Conservation (phyloP, 108 stramenopile genomes). For the Skeletonema menzelii region DNA sequence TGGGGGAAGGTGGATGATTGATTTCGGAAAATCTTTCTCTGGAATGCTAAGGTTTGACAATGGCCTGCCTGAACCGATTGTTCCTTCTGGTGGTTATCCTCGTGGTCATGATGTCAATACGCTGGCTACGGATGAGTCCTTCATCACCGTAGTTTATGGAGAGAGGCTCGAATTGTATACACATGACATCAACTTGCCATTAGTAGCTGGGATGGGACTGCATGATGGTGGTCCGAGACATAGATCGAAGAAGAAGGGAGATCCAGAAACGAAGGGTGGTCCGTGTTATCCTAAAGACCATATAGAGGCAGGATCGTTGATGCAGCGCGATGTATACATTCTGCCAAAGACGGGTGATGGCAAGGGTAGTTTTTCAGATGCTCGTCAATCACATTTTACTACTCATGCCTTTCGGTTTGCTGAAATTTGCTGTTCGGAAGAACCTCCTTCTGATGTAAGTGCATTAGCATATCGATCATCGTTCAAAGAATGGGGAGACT, state of each 20-base stretch:
- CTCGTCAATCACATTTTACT: conserved; percentile 49
- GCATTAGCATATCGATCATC: conserved; percentile 40
- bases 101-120: conserved; percentile 40
- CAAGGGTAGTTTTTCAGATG: conserved; percentile 37
- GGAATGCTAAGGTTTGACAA: conserved; percentile 48
- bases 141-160: conserved; percentile 44
- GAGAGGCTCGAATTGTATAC: conserved; percentile 30
- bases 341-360: conserved; percentile 17
- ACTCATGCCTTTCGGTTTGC: conserved; percentile 50
- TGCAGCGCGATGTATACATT: conserved; percentile 51
- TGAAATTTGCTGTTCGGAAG: conserved; percentile 46
- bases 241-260: conserved; percentile 21
- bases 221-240: conserved; percentile 41
- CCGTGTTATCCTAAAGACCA: conserved; percentile 50
- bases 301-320: conserved; percentile 26
- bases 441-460: conserved; percentile 31
- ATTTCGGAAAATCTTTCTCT: conserved; percentile 53
- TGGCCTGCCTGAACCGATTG: conserved; percentile 45
- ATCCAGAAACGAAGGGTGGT: conserved; percentile 39
- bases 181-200: conserved; percentile 41
- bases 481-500: conserved; percentile 44
- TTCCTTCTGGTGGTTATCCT: conserved; percentile 34
- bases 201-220: conserved; percentile 48
- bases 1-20: conserved; percentile 50
- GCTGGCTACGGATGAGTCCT: conserved; percentile 19